A percentile compares a stretch with the other conserved stretches of the same genome.
phyloP scores from a whole-genome alignment of 2,329 filamentous ascomycete genomes.

The Fusarium torulosum region DNA sequence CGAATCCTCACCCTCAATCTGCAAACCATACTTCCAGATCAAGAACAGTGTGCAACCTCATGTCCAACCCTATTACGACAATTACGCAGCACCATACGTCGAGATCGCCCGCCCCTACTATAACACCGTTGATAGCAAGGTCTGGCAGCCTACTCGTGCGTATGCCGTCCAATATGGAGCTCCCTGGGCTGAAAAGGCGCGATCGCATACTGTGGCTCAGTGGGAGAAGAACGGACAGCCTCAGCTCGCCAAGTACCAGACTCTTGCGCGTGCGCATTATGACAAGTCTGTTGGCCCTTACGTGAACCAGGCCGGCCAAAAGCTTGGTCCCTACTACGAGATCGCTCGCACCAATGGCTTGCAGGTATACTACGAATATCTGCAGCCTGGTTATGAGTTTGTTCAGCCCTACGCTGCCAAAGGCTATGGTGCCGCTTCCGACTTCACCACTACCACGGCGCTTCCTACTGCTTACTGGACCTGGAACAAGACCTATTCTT shows the following conservation, averaged over 20 bases:
- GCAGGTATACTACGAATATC: constrained; percentile 76
- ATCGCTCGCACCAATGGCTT: constrained; percentile 71
- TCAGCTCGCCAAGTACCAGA: constrained; percentile 74
- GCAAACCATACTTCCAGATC: constrained; percentile 82
- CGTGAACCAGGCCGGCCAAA: constrained; percentile 70
- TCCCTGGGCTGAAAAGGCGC: constrained; percentile 76
- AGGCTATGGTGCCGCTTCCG: constrained; percentile 74
- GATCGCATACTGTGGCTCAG: constrained; percentile 74
- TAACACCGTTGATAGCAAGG: constrained; percentile 67
- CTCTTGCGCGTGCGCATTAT: constrained; percentile 74
- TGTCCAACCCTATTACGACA: constrained; percentile 85
- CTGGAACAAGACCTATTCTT: constrained; percentile 76
- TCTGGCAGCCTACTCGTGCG: constrained; percentile 76
- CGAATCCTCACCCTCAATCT: constrained; percentile 79
- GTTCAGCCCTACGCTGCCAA: constrained; percentile 79
- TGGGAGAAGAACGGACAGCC: constrained; percentile 87
- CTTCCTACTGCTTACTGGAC: constrained; percentile 79
- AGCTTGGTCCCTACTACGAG: constrained; percentile 78
- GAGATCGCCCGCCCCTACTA: constrained; percentile 83
- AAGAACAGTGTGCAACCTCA: constrained; percentile 76
- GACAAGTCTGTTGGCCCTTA: constrained; percentile 78
- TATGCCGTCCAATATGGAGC: constrained; percentile 80
- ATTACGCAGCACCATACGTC: constrained; percentile 87
- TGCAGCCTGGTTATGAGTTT: constrained; percentile 82
- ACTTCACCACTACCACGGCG: constrained; percentile 76